Percentiles rank a stretch among this genome's conserved stretches.
These are phyloP conservation scores for Penicillium sp. DNA, from an alignment of 2,329 filamentous ascomycete genomes.

Conservation along the genomic window DNA sequence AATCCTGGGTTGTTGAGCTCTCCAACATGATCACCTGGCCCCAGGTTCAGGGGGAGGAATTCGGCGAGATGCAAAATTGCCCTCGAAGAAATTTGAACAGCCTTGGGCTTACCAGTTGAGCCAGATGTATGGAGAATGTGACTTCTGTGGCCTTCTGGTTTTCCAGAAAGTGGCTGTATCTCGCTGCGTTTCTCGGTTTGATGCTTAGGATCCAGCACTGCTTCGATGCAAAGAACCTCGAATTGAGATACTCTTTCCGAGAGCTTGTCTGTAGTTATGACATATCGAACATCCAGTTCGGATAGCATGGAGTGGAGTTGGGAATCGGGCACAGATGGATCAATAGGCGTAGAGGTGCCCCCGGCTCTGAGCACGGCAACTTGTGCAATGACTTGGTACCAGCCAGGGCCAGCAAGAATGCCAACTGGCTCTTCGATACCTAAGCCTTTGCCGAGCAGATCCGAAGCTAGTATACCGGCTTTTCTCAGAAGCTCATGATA, in stretches of 20 bases:
- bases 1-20: slow-evolving; percentile 17
- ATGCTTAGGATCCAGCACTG: too few species aligned
- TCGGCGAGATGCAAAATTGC: slow-evolving; percentile 10
- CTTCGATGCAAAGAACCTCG: too few species aligned
- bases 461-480: too few species aligned
- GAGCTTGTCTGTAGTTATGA: too few species aligned
- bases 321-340: not conserved
- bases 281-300: too few species aligned
- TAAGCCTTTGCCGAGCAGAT: too few species aligned
- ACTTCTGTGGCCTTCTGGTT: not conserved
- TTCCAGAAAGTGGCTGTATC: too few species aligned
- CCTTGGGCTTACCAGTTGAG: slow-evolving; percentile 71
- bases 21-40: slow-evolving; percentile 7
- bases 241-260: too few species aligned
- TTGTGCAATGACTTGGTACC: not conserved
- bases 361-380: not conserved
- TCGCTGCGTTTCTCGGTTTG: too few species aligned
- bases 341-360: not conserved
- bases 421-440: not conserved
- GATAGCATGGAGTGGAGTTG: not conserved
- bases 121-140: slow-evolving; percentile 63
- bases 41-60: slow-evolving; percentile 3
- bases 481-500: too few species aligned
- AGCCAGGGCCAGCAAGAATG: not conserved
- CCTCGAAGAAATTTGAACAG: slow-evolving; percentile 70